phyloP scores from a whole-genome alignment of 2,329 filamentous ascomycete species.

The Chrysoporthe deuterocubensis region DNA sequence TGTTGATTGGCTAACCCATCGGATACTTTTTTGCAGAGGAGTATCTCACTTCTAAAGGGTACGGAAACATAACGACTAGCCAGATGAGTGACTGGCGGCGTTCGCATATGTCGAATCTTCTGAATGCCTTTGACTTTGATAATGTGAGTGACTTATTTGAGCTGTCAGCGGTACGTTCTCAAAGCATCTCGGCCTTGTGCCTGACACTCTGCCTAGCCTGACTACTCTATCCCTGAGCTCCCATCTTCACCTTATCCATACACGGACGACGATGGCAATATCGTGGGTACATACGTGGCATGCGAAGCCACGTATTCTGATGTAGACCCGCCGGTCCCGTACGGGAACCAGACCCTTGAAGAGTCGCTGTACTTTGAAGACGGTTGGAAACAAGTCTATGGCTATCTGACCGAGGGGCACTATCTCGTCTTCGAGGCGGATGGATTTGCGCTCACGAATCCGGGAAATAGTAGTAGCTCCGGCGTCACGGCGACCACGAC shows the following conservation, averaged over 20 bases:
- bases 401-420: slow-evolving; percentile 57
- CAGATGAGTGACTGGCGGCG: slow-evolving; percentile 35
- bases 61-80: slow-evolving; percentile 31
- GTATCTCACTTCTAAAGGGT: slow-evolving; percentile 38
- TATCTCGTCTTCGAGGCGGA: slow-evolving; percentile 55
- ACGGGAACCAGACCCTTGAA: slow-evolving; percentile 44
- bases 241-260: slow-evolving; percentile 49
- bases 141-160: slow-evolving; percentile 25
- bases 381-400: slow-evolving; percentile 57
- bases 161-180: too few species aligned
- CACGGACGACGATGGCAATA: slow-evolving; percentile 44
- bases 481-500: slow-evolving; percentile 34
- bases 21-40: slow-evolving; percentile 20
- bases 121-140: slow-evolving; percentile 36
- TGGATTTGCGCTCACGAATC: slow-evolving; percentile 48
- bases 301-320: slow-evolving; percentile 43
- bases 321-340: slow-evolving; percentile 45
- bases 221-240: slow-evolving; percentile 51
- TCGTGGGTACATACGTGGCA: slow-evolving; percentile 49
- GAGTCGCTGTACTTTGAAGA: slow-evolving; percentile 50
- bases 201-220: slow-evolving; percentile 38
- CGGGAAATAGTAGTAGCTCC: slow-evolving; percentile 27
- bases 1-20: not conserved
- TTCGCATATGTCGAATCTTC: slow-evolving; percentile 33
- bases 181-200: not conserved